Percentiles rank a stretch among this genome's conserved stretches.
Evolutionary conservation across 495 filamentous ascomycete genomes (phyloP).

Genomic region (Rostrohypoxylon terebratum): DNA sequence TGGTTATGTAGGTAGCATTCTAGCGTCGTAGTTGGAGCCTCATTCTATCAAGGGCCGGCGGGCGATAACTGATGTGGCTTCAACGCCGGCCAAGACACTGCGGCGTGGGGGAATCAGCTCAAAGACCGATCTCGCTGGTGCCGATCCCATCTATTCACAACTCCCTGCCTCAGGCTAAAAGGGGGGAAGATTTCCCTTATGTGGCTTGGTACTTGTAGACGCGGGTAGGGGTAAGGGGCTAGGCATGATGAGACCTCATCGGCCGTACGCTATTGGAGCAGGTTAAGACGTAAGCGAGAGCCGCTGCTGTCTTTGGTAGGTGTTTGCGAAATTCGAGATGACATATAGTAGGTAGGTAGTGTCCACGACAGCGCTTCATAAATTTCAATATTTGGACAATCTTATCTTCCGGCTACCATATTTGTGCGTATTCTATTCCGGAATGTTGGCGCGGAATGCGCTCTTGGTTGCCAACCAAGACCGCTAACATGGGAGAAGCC

Average conservation of each 20-base stretch:
- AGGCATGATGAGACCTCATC: background rate
- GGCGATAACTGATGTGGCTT: background rate
- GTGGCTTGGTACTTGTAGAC: conserved; percentile 17
- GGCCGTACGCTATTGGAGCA: conserved; percentile 2
- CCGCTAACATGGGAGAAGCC: background rate
- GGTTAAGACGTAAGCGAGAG: background rate
- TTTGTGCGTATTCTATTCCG: background rate
- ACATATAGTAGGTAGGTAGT: no score
- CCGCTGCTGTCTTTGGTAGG: background rate
- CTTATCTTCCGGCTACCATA: background rate
- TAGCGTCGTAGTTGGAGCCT: conserved; percentile 24
- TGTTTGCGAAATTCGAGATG: background rate
- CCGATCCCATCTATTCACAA: conserved; percentile 18
- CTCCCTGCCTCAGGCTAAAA: conserved; percentile 35
- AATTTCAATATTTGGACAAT: background rate
- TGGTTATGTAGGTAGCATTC: conserved; percentile 5
- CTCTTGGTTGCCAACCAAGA: conserved; percentile 22
- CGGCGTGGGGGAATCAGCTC: background rate
- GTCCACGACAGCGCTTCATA: conserved; percentile 7
- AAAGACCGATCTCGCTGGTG: conserved; percentile 19
- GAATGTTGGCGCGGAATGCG: conserved; percentile 8
- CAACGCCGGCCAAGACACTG: conserved; percentile 8
- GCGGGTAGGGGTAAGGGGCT: background rate
- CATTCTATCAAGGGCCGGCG: conserved; percentile 9
- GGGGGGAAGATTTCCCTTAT: conserved; percentile 10